phyloP scores from a whole-genome alignment of 257 asterid species.

The Paulownia fortunei region DNA sequence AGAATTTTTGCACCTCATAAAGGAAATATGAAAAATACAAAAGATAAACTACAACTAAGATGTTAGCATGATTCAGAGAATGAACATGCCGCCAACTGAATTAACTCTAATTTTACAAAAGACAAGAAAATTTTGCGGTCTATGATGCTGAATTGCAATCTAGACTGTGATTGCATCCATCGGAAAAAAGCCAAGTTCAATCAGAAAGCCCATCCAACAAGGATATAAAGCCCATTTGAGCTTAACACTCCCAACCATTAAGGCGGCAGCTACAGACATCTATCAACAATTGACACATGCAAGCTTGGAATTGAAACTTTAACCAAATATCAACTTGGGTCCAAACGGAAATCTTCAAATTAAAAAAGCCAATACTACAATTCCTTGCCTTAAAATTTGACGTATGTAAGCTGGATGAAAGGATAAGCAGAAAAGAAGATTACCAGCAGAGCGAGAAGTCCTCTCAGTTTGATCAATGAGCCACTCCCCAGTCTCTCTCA shows the following conservation, averaged over 20 bases:
- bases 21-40: no score
- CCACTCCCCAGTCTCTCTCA: conserved; percentile 84
- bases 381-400: background rate
- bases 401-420: background rate
- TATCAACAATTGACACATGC: no score
- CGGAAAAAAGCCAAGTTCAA: background rate
- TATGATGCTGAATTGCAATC: no score
- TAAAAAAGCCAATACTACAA: background rate
- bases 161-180: background rate
- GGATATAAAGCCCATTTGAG: no score
- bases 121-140: background rate
- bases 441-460: conserved; percentile 59
- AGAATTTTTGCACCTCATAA: no score
- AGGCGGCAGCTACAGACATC: no score
- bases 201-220: background rate
- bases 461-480: conserved; percentile 53
- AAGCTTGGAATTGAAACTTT: background rate
- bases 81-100: no score
- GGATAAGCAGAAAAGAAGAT: background rate
- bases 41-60: no score
- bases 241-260: no score
- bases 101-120: no score
- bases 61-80: no score
- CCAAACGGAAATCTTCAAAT: background rate
- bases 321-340: background rate